Evolutionary conservation across 345 rosid species (phyloP), one percentile per base, ranked within the genome.

Genomic region (Syzygium jambos): DNA sequence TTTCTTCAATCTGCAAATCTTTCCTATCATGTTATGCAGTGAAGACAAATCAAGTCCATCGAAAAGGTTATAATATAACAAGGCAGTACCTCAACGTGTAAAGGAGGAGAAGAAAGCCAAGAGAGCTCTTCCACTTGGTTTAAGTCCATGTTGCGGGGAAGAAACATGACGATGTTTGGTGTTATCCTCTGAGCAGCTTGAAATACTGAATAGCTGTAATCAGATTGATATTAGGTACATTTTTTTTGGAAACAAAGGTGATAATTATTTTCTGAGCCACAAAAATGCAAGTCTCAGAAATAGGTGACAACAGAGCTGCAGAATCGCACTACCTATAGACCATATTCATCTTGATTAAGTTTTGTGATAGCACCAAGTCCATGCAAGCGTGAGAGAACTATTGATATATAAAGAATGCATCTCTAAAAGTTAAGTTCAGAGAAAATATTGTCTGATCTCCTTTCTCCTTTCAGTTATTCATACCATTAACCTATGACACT

Each of bases 31-130:
- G 61, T 23, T 4, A 78, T 12, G 55, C 25, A 68, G 55, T 9
- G 29, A 63, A 73, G 51, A 51, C 38, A 52, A 53, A 53, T 57
- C 19, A 54, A 85, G 57, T 34, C 5, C 65, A 85, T 57, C n/a
- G 49, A 54, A 85, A 30, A 6, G 43, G 57, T 29, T 22, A 29
- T 49, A 12, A 68, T 12, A 10, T 52, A 21, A 34, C 41, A 68
- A 56, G 41, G 51, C 78, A 41, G 25, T 86, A 90, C 92, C 89
- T 90, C 87, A 23, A 90, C 55, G 6, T 86, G 85, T 68, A 90
- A 84, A 87, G 92, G 92, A 85, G 90, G 91, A 80, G 90, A 90
- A 53, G 90, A 90, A 56, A 88, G 86, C 92, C 92, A 90, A 23
- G 90, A 86, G 51, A 90, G 92, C 85, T 89, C 89, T 84, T 90